Evolutionary conservation across 2,329 filamentous ascomycete species (phyloP), one percentile per base, ranked within the genome.

Genomic region (Cladorrhinum sp.): DNA sequence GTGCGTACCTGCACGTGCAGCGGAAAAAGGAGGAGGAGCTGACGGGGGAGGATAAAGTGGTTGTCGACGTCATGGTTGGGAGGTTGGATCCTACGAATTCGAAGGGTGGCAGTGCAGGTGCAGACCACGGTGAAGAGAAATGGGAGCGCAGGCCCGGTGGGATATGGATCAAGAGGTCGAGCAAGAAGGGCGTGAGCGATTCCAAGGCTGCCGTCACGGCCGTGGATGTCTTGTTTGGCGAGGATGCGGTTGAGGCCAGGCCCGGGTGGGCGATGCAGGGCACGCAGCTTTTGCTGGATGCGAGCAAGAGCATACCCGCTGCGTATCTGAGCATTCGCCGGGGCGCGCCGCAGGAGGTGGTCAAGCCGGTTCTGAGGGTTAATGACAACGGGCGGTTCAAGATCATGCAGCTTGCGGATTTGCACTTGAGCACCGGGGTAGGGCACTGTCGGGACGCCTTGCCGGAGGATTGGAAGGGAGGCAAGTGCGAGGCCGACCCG

Each of bases 391-490:
- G 94, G 28, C 92, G 89, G 68, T 98, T 98, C 80, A 98, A 98
- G 79, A 96, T 99, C 66, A 86, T 99, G 83, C 95, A 99, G 76
- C 81, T 96, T 59, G 90, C 92, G n/a, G 95, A 99, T 77, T 78
- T 98, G 63, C 95, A 99, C 75, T 78, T 99, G 59, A 94, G 92
- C 71, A 99, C 95, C 2, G 95, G 94, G 9, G 82, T 93, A 4
- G 95, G 95, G 9, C 76, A 77, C 50, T 99, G 95, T 72, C 86
- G 95, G 66, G 92, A 99, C 68, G 86, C 92, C n/a, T 82, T 94
- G 66, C 93, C 93, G 0, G 83, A 86, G 64, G 83, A 82, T 53
- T 84, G 86, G 66, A 85, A 91, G 57, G 87, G 87, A 4, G 90
- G 88, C 10, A 85, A 86, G 68, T 99, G 95, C 74, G 91, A 97